Base-by-base conservation (phyloP, 2,329 filamentous ascomycete genomes). In the Diaporthe aspalathi region DNA sequence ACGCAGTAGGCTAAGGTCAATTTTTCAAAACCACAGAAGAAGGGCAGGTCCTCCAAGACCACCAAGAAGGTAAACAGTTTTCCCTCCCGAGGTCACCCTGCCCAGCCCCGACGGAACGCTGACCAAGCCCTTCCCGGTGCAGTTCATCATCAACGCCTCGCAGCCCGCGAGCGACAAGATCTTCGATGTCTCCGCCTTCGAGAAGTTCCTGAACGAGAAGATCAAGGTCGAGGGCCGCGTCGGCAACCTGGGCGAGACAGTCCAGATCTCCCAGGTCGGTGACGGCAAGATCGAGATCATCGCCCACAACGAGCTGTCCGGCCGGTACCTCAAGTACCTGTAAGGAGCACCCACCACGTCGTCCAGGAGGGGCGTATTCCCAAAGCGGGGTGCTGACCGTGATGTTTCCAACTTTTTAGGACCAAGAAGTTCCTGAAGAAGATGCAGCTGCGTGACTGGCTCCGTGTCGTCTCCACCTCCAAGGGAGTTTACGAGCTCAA, bases 371-470 rank as follows among this genome's bases (percentile, higher is more conserved):
- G 32, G 22, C 2, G 17, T 38, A 29, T 24, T 11, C 24, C 3
- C 14, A 29, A 9, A 22, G 7, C 43, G 6, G 68, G 16, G 57
- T 70, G 57, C 78, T 81, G 70, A 81, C 76, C 38, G 17, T 27
- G 2, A 16, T 53, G 2, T 20, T 43, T 54, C 24, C n/a, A n/a
- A 17, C 16, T 27, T 17, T 74, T 62, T 78, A 97, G 94, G 84
- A 99, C 96, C 85, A 99, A 99, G 94, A 99, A 99, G 91, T 99
- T 97, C 93, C 93, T 99, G 87, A 99, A 99, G 94, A 99, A 99
- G 94, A 94, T 98, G 90, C 95, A 98, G 91, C 94, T 99, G 84
- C 94, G 96, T 88, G 96, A 99, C 90, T 99, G 96, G 96, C 93
- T 99, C 83, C 95, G 96, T 81, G 95, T 99, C 80, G 96, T 99